A percentile compares a stretch with the other conserved stretches of the same genome.
These are phyloP conservation scores for Bullera alba DNA, from an alignment of 768 basidiomycete species.

Conservation along the genomic window DNA sequence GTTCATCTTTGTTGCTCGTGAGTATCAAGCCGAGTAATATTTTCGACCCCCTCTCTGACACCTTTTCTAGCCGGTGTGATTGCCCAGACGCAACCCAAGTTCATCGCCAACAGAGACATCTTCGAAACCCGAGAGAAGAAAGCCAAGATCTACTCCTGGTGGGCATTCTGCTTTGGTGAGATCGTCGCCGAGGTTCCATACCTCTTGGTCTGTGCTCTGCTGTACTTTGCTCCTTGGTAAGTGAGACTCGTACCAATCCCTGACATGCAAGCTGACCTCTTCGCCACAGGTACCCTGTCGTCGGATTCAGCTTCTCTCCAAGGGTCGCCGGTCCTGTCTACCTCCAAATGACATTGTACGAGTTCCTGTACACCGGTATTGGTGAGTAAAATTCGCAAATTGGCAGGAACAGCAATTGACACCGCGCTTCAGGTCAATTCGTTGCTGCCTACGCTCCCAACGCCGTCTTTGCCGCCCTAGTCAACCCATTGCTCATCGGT, in stretches of 20 bases:
- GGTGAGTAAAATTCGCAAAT: constrained; percentile 13
- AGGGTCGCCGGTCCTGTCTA: constrained; percentile 38
- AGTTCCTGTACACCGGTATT: constrained; percentile 43
- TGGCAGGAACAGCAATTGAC: background rate
- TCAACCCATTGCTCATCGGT: constrained; percentile 39
- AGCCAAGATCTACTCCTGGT: constrained; percentile 33
- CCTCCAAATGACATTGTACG: constrained; percentile 41
- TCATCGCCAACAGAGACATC: constrained; percentile 59
- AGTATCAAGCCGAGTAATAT: background rate
- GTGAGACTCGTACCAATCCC: constrained; percentile 16
- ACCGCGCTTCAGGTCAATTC: constrained; percentile 22
- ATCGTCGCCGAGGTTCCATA: constrained; percentile 40
- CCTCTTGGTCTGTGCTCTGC: constrained; percentile 33
- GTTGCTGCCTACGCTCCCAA: constrained; percentile 42
- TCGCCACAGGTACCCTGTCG: constrained; percentile 28
- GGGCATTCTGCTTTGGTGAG: constrained; percentile 34
- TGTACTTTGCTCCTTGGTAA: constrained; percentile 31
- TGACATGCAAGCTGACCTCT: constrained; percentile 2
- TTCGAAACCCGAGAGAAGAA: constrained; percentile 41
- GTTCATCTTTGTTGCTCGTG: constrained; percentile 33
- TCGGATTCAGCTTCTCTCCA: constrained; percentile 36
- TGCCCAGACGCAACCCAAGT: constrained; percentile 70
- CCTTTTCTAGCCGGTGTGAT: constrained; percentile 58
- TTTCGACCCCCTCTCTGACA: constrained; percentile 55
- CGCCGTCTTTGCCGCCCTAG: constrained; percentile 34